These are phyloP conservation scores for Mortierella antarctica DNA, from an alignment of 192 early-diverging fungal species.

Conservation along the genomic window DNA sequence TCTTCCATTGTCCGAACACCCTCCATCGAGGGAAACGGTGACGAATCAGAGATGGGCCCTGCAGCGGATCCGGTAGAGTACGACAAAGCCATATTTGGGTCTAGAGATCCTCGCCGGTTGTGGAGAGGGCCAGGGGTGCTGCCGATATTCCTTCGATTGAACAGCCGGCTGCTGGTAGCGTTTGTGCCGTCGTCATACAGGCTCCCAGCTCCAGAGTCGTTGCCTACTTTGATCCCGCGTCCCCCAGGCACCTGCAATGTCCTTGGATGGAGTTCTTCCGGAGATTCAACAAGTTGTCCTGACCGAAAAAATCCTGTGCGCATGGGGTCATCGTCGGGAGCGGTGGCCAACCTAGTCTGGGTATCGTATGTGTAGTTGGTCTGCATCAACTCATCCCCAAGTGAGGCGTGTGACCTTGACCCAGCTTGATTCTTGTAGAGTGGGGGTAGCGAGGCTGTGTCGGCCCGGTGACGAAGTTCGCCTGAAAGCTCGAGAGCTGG, in stretches of 20 bases:
- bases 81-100: slow-evolving; percentile 5
- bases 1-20: slow-evolving; percentile 19
- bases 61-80: slow-evolving; percentile 14
- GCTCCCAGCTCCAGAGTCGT: background rate
- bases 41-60: background rate
- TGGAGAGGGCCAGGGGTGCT: slow-evolving; percentile 7
- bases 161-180: slow-evolving; percentile 2
- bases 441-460: slow-evolving; percentile 6
- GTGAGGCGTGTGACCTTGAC: slow-evolving; percentile 17
- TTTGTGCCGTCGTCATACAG: background rate
- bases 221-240: slow-evolving; percentile 5
- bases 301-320: background rate
- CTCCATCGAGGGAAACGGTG: slow-evolving; percentile 18
- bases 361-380: slow-evolving; percentile 29
- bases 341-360: background rate
- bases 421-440: slow-evolving; percentile 17
- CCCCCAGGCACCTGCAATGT: slow-evolving; percentile 22
- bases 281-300: slow-evolving; percentile 7
- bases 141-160: slow-evolving; percentile 1
- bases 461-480: slow-evolving; percentile 22
- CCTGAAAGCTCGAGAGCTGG: slow-evolving; percentile 24
- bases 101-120: slow-evolving; percentile 19
- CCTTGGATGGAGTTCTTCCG: slow-evolving; percentile 1
- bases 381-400: slow-evolving; percentile 39
- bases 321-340: slow-evolving; percentile 33